Evolutionary conservation across 2,329 filamentous ascomycete species (phyloP), one percentile per base, ranked within the genome.

Genomic region (Ophioceras dolichostomum): DNA sequence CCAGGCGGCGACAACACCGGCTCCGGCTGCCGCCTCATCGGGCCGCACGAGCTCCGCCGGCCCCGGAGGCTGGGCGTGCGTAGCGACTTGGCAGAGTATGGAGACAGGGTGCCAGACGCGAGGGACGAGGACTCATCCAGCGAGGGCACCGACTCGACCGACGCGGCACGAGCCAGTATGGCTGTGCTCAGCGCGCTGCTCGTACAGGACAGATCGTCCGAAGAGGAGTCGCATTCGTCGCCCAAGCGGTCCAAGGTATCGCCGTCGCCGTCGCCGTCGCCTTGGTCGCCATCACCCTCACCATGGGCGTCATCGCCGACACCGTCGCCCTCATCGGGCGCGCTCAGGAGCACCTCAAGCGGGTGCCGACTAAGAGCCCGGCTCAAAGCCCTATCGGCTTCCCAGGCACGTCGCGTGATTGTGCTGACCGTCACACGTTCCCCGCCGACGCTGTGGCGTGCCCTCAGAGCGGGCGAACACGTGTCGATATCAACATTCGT

Each of bases 111-210:
- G 3, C 19, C 24, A 9, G 22, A 51, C 34, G 70, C 68, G 6
- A 68, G 71, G 6, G 60, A 61, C 35, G 68, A 62, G 0, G 73
- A 78, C 32, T 68, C 68, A 31, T 64, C 63, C 7, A 79, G 54
- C 1, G 75, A 79, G 2, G 74, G 73, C 42, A 78, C 64, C 3
- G 75, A 79, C 42, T 78, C 75, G 36, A 70, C 60, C 10, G 75
- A 79, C 7, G 68, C 60, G 2, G 73, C 73, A 37, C 71, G 35
- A 9, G 27, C 18, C 4, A 28, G 22, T 10, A 31, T 14, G 35
- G 28, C 32, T n/a, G 27, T 29, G 28, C 35, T 37, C 9, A 67
- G 58, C 24, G 64, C 63, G 51, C 67, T 71, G 16, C 31, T 19
- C 13, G 18, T n/a, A n/a, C n/a, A n/a, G n/a, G n/a, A n/a, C n/a